Base-by-base conservation (phyloP, 495 filamentous ascomycete genomes). In the Chaetomium fimeti region DNA sequence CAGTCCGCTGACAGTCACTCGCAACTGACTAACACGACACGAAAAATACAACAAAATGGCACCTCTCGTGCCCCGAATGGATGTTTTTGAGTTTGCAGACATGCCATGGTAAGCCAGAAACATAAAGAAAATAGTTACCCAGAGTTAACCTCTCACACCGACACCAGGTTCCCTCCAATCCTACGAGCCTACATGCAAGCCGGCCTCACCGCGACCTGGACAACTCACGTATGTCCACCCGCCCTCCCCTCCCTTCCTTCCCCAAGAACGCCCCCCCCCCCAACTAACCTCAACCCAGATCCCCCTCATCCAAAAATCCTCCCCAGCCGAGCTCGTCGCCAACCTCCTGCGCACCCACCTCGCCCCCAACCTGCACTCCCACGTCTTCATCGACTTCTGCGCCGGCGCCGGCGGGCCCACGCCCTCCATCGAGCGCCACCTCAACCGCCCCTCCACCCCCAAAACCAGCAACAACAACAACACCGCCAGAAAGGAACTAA, bases 321-420 rank as follows among this genome's bases (percentile, higher is more conserved):
- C 79, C 52, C 79, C 83, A 8, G 81, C 81, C 45, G 71, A 69
- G 3, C 65, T 81, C 40, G 80, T 79, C 16, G 80, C 82, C 63
- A 71, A 75, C 58, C 75, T 83, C 43, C 77, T 88, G 27, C 74
- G 76, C 18, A 67, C 65, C 57, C 74, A 74, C 54, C 82, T 83
- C 29, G 77, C 66, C 29, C 27, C 75, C 45, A 1, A 77, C 76
- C 32, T 77, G 68, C 60, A 57, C 66, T 58, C 67, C 8, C 82
- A 85, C 69, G 82, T 81, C 20, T 84, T 89, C 62, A 83, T 91
- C 58, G 89, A 92, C 74, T 88, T 91, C 74, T 90, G 88, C 72
- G 86, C 89, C 20, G 89, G 89, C 60, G 87, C 80, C 28, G 89
- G 89, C 48, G 89, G 88, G 0, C 87, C 87, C 0, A 89, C 85